Conservation (phyloP, 1,284 basidiomycete species). For the Ceratorhiza oryzae-sativae region DNA sequence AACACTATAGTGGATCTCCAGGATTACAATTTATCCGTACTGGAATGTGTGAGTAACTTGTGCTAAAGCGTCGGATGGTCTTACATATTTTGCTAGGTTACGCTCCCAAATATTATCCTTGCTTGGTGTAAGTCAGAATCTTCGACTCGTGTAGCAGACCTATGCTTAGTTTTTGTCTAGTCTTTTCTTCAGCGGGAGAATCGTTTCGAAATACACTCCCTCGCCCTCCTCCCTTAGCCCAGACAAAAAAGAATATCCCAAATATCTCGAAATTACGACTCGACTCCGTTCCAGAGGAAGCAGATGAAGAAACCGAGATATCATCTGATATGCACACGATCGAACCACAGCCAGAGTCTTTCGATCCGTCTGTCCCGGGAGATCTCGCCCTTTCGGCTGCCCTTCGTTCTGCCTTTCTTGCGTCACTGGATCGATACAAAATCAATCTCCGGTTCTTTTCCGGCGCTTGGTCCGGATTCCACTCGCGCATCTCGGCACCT, state of each 20-base stretch:
- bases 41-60: constrained; percentile 66
- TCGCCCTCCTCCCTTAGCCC: constrained; percentile 2
- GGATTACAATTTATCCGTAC: constrained; percentile 89
- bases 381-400: constrained; percentile 69
- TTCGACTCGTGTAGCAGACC: too few species aligned
- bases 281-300: constrained; percentile 46
- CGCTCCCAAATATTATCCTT: constrained; percentile 87
- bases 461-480: constrained; percentile 78
- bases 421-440: constrained; percentile 60
- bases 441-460: constrained; percentile 79
- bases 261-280: background rate
- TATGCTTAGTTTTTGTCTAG: constrained; percentile 46
- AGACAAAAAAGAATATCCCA: background rate
- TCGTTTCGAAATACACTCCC: constrained; percentile 50
- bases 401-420: constrained; percentile 70
- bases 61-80: background rate
- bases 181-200: constrained; percentile 61
- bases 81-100: constrained; percentile 53
- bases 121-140: constrained; percentile 72
- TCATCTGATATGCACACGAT: constrained; percentile 43
- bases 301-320: constrained; percentile 45
- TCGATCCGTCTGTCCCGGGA: constrained; percentile 49
- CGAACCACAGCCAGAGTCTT: background rate
- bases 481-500: constrained; percentile 48
- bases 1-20: constrained; percentile 80